Evolutionary conservation across 305 asterid genomes (phyloP).

Genomic region (Rubia tinctorum): DNA sequence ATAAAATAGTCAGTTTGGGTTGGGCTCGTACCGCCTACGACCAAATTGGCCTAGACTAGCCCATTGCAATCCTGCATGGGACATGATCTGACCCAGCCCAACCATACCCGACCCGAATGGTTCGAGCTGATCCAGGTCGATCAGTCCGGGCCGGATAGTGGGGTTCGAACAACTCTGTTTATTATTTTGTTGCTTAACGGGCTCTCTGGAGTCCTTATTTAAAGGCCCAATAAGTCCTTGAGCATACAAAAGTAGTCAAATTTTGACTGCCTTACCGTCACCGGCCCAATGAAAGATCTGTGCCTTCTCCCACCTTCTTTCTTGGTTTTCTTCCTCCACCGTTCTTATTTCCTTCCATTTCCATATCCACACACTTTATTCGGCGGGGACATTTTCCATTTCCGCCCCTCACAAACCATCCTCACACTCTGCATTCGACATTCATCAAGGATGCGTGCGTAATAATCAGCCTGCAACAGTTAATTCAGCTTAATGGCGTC

Average conservation of each 20-base stretch:
- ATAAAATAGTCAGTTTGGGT: no score
- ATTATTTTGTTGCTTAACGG: background rate
- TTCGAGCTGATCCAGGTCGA: no score
- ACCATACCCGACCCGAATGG: no score
- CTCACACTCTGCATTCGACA: background rate
- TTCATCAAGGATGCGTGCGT: background rate
- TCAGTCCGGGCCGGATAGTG: no score
- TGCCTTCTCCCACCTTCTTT: slow-evolving; percentile 4
- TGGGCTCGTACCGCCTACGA: no score
- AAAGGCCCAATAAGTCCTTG: background rate
- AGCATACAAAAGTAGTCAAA: background rate
- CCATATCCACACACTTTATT: slow-evolving; percentile 5
- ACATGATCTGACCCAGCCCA: no score
- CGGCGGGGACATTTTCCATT: background rate
- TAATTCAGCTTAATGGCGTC: slow-evolving; percentile 34
- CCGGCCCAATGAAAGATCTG: background rate
- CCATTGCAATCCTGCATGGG: no score
- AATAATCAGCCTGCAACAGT: background rate
- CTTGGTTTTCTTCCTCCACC: background rate
- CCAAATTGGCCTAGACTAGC: no score
- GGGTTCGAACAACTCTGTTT: no score
- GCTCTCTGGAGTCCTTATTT: background rate
- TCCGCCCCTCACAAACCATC: no score
- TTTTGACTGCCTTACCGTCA: background rate
- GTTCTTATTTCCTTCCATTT: background rate